Conservation (phyloP, 345 rosid genomes). For the Diplotaxis tenuifolia region DNA sequence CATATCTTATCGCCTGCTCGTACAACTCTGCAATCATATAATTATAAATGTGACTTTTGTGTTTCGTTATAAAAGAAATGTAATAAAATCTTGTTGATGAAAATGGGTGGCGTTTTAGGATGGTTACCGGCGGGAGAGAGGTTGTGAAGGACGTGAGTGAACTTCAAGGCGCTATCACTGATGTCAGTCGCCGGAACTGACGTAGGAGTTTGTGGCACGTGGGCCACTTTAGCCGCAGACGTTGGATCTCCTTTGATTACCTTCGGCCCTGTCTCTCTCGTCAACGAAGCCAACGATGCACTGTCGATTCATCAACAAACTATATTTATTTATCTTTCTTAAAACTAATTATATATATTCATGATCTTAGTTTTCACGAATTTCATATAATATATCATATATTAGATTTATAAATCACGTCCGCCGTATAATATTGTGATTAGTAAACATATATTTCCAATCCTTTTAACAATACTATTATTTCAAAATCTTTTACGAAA, state of each 20-base stretch:
- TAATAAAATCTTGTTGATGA: neutral
- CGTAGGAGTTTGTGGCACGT: conserved; percentile 41
- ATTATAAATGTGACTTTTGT: neutral
- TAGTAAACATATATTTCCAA: no score
- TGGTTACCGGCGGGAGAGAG: conserved; percentile 89
- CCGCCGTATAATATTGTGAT: neutral
- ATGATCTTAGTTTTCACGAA: neutral
- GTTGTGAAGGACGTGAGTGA: conserved; percentile 92
- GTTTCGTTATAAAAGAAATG: neutral
- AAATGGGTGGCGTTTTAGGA: neutral
- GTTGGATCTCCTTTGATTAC: conserved; percentile 86
- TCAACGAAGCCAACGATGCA: conserved; percentile 92
- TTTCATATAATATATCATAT: neutral
- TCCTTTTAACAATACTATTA: no score
- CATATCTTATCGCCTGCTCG: conserved; percentile 80
- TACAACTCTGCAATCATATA: conserved; percentile 54
- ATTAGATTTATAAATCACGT: neutral
- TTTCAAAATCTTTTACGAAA: no score
- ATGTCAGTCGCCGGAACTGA: conserved; percentile 55
- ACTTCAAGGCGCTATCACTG: conserved; percentile 86
- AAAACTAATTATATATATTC: neutral
- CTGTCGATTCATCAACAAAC: conserved; percentile 37
- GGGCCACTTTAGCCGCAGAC: conserved; percentile 40
- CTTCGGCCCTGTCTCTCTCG: conserved; percentile 90
- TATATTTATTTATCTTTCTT: neutral